Base-by-base conservation (phyloP, 2,329 filamentous ascomycete genomes). In the Aspergillus pseudoviridinutans region DNA sequence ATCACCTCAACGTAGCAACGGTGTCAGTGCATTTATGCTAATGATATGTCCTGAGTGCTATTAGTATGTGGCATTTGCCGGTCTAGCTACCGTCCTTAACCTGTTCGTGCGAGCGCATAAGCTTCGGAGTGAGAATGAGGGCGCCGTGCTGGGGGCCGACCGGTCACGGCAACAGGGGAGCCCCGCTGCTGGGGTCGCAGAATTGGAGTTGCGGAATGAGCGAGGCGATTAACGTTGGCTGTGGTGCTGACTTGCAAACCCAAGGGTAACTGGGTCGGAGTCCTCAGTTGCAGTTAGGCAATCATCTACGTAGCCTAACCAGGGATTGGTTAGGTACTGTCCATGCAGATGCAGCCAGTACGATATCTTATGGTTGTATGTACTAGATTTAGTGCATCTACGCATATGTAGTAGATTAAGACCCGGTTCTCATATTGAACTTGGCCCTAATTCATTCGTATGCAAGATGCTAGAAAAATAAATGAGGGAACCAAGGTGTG, bases 41-140 rank as follows among this genome's bases (percentile, higher is more conserved):
- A 53, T 12, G 24, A 5, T 20, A 44, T 38, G 32, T 46, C 38
- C 12, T 22, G 32, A n/a, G 41, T 44, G 20, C 41, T 46, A 46
- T 53, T 44, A 53, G 51, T 53, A 46, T 28, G 35, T 53, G 41
- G 51, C 51, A 12, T 53, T 53, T 44, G 51, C 51, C 29, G 51
- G 51, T 46, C 35, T 53, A 53, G 51, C 51, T 44, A 44, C 51
- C 51, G 22, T 53, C 20, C 22, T 53, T 25, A 53, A 53, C 46
- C 22, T 53, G 38, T 53, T 53, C 7, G 51, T 53, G 51, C 51
- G 38, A 44, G 51, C 38, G 3, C 38, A 44, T 46, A 53, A 53
- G 38, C 51, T 53, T 29, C 51, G 51, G 25, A 53, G 35, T 53
- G 51, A 53, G 44, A 53, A 46, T 53, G 51, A 53, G 38, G 51